phyloP scores from a whole-genome alignment of 495 filamentous ascomycete species.

The Bathelium albidoporum region DNA sequence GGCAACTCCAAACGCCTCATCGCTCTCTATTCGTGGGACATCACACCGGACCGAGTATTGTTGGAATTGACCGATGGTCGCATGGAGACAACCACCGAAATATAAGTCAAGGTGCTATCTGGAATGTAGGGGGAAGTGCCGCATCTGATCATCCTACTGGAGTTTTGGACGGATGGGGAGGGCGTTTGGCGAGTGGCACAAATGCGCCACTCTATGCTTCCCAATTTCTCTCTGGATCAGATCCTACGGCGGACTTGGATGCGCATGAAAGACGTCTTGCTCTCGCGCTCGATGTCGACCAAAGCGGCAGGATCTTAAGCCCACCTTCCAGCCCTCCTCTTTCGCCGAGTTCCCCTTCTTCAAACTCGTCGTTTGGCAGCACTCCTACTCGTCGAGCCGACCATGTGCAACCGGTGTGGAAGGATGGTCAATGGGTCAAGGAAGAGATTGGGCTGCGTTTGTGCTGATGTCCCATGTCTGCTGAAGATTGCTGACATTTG shows the following conservation, averaged over 20 bases:
- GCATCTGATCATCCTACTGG: constrained; percentile 38
- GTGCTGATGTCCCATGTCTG: constrained; percentile 6
- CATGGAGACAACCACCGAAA: not conserved
- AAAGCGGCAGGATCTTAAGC: constrained; percentile 47
- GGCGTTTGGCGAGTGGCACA: constrained; percentile 55
- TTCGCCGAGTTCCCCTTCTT: constrained; percentile 9
- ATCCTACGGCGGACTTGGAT: constrained; percentile 48
- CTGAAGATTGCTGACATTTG: constrained; percentile 11
- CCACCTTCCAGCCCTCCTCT: constrained; percentile 2
- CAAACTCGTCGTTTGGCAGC: constrained; percentile 13
- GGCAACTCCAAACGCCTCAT: constrained; percentile 2
- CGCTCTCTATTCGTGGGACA: not conserved
- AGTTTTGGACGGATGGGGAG: constrained; percentile 51
- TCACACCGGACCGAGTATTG: not conserved
- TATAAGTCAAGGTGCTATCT: constrained; percentile 60
- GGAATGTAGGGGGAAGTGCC: constrained; percentile 65
- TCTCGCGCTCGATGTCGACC: constrained; percentile 73
- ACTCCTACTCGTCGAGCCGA: constrained; percentile 13
- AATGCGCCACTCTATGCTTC: constrained; percentile 67
- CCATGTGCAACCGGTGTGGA: constrained; percentile 24
- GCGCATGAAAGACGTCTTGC: constrained; percentile 71
- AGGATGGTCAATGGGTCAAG: constrained; percentile 36
- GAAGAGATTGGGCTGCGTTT: constrained; percentile 34
- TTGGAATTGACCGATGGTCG: not conserved
- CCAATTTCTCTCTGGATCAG: constrained; percentile 48